Evolutionary conservation across 805 yeast genomes (phyloP).

Genomic region (Starmerella ratchasimensis): DNA sequence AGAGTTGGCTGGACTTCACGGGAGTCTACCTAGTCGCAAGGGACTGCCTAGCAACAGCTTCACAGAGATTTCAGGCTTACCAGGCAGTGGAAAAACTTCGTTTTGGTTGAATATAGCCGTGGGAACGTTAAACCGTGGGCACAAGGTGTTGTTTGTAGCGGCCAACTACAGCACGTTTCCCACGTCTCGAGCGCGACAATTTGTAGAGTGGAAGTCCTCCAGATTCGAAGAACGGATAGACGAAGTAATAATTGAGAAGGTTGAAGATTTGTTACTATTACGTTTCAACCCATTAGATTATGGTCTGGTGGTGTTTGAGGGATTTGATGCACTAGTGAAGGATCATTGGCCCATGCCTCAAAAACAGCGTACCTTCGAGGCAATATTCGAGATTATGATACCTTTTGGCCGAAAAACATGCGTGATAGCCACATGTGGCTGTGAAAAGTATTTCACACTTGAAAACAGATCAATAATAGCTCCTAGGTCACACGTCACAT

Average conservation of each 20-base stretch:
- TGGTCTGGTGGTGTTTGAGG: slow-evolving; percentile 20
- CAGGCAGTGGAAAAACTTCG: slow-evolving; percentile 24
- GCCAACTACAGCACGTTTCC: slow-evolving; percentile 19
- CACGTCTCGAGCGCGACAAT: slow-evolving; percentile 9
- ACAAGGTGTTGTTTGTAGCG: slow-evolving; percentile 19
- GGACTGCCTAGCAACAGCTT: slow-evolving; percentile 11
- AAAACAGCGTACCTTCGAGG: slow-evolving; percentile 1
- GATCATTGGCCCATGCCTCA: slow-evolving; percentile 1
- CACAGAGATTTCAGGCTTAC: slow-evolving; percentile 23
- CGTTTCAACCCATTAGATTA: slow-evolving; percentile 23
- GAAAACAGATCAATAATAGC: slow-evolving; percentile 2
- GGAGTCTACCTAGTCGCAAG: background rate
- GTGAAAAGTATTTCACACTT: background rate
- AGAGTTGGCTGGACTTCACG: slow-evolving; percentile 5
- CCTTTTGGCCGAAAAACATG: background rate
- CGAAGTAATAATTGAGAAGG: slow-evolving; percentile 1
- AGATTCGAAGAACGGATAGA: slow-evolving; percentile 6
- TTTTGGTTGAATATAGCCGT: slow-evolving; percentile 16
- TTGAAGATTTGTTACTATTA: slow-evolving; percentile 14
- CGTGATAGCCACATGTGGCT: slow-evolving; percentile 10
- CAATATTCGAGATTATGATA: background rate
- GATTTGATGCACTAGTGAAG: slow-evolving; percentile 12
- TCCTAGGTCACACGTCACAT: slow-evolving; percentile 3
- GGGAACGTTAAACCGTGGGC: slow-evolving; percentile 18
- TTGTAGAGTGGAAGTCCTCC: slow-evolving; percentile 9